Evolutionary conservation across 805 yeast genomes (phyloP), one percentile per base, ranked within the genome.

Genomic region (Teunomyces tritomae): DNA sequence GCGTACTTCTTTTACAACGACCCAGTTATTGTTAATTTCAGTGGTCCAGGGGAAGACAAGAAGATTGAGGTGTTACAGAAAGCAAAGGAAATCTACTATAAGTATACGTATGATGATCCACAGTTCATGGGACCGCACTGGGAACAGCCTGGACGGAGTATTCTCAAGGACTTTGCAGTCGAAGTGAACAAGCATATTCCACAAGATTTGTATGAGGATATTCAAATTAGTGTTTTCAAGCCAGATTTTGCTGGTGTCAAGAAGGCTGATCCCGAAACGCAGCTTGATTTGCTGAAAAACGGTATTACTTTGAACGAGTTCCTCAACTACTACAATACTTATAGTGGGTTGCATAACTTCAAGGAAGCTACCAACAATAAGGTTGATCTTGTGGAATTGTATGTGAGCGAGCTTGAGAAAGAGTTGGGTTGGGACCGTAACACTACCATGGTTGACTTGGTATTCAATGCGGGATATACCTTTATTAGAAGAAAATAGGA

Each of bases 71-170:
- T 55, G 3, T 44, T 65, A 11, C 30, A 54, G 17, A 58, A 47
- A 34, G 68, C 70, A 1, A 45, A 51, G 27, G 52, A 58, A 8
- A 49, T 65, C 16, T 70, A 76, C 66, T 57, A 63, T 37, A 64
- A 71, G 36, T 64, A 70, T 43, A 70, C 67, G 5, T 79, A 79
- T 52, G 73, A 70, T 26, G 70, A 68, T 42, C 70, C 77, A 0
- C 58, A 63, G 2, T 68, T 59, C 39, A 61, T 85, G 40, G 91
- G 91, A 0, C 82, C 83, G 0, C 80, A 80, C 59, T 91, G 97
- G 97, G 87, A 88, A 57, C 86, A 85, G 55, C 94, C 96, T 0
- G 97, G 97, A 0, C 71, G 96, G 42, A 46, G 59, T 5, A 67
- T 77, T 10, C 63, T 91, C 29, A 68, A 83, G 44, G 52, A 67